phyloP scores from a whole-genome alignment of 1,139 yeast genomes.

The Zygosaccharomyces sapae region DNA sequence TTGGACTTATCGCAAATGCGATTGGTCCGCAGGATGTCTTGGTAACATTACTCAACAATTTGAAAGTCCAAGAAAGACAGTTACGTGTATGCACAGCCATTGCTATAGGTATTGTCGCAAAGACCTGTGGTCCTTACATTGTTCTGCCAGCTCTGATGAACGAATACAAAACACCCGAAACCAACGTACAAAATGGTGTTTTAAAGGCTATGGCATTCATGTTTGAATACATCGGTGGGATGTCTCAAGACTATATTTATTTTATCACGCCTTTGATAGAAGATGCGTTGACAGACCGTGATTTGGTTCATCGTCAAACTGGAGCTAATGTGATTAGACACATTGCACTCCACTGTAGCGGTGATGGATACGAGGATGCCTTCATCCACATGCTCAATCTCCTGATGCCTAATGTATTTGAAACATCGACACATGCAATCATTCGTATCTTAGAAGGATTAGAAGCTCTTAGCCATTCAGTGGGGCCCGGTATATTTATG shows the following conservation, averaged over 20 bases:
- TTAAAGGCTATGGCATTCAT: slow-evolving; percentile 87
- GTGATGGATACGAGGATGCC: slow-evolving; percentile 70
- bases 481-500: slow-evolving; percentile 73
- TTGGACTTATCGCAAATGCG: slow-evolving; percentile 87
- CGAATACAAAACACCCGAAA: slow-evolving; percentile 88
- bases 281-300: slow-evolving; percentile 89
- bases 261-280: slow-evolving; percentile 77
- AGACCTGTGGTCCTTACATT: slow-evolving; percentile 87
- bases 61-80: slow-evolving; percentile 93
- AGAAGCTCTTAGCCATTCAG: slow-evolving; percentile 64
- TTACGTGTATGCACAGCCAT: slow-evolving; percentile 96
- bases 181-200: slow-evolving; percentile 93
- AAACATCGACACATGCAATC: slow-evolving; percentile 93
- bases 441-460: slow-evolving; percentile 75
- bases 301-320: slow-evolving; percentile 90
- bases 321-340: slow-evolving; percentile 87
- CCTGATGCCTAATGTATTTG: slow-evolving; percentile 78
- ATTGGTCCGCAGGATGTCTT: slow-evolving; percentile 96
- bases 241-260: slow-evolving; percentile 78
- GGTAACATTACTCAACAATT: slow-evolving; percentile 75
- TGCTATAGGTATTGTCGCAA: slow-evolving; percentile 96
- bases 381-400: slow-evolving; percentile 71
- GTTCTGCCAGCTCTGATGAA: slow-evolving; percentile 96
- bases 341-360: slow-evolving; percentile 74
- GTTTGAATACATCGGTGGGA: slow-evolving; percentile 86